Conservation (phyloP, 768 basidiomycete species). For the Trametes cubensis region DNA sequence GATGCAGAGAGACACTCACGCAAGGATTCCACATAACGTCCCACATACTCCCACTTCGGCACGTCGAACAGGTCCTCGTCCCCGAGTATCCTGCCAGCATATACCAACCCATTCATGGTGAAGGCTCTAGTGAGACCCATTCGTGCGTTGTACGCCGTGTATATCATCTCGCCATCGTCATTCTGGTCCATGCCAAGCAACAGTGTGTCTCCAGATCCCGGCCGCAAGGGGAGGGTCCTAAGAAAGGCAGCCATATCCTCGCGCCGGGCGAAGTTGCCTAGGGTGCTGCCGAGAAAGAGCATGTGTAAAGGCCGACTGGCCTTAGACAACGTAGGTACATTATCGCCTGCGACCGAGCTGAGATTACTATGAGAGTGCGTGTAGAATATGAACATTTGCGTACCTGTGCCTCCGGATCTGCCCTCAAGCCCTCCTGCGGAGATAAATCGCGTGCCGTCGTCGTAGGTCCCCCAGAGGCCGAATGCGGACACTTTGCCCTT, state of each 20-base stretch:
- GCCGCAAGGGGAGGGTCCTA: conserved; percentile 71
- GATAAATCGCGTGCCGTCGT: conserved; percentile 83
- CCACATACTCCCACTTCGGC: conserved; percentile 74
- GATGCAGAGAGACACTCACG: conserved; percentile 38
- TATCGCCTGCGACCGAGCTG: conserved; percentile 17
- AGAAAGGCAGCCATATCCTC: conserved; percentile 73
- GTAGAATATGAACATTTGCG: background rate
- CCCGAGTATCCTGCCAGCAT: conserved; percentile 69
- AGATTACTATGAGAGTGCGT: conserved; percentile 14
- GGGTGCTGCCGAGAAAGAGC: conserved; percentile 88
- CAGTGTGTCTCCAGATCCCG: conserved; percentile 77
- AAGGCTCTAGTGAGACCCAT: conserved; percentile 72
- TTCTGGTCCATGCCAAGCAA: conserved; percentile 88
- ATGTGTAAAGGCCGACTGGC: conserved; percentile 66
- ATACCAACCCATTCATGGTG: conserved; percentile 82
- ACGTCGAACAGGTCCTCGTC: conserved; percentile 63
- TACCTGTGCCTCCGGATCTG: background rate
- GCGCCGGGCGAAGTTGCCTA: conserved; percentile 82
- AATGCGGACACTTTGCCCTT: conserved; percentile 74
- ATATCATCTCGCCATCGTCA: conserved; percentile 66
- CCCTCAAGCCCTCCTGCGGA: conserved; percentile 59
- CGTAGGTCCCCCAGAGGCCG: conserved; percentile 90
- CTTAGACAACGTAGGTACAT: conserved; percentile 52
- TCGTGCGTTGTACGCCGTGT: conserved; percentile 83
- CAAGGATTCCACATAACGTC: conserved; percentile 54